These are phyloP conservation scores for Emmonsiellopsis sp. DNA, from an alignment of 2,329 filamentous ascomycete species.

Conservation along the genomic window DNA sequence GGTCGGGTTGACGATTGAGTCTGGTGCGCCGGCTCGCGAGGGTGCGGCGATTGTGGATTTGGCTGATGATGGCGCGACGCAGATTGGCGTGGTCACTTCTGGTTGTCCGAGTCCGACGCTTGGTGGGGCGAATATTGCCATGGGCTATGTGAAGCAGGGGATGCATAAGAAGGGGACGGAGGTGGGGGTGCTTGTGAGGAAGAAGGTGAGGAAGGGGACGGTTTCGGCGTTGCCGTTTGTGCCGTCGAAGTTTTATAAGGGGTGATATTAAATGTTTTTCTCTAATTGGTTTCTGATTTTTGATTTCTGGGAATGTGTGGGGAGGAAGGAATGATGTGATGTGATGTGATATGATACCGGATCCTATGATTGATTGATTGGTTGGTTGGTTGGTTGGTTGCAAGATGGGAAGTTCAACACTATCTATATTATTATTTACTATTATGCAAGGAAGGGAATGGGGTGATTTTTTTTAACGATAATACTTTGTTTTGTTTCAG, in stretches of 20 bases:
- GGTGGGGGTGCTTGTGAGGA: constrained; percentile 67
- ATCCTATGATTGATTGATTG: background rate
- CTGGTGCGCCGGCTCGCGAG: constrained; percentile 79
- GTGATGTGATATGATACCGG: background rate
- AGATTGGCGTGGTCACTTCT: constrained; percentile 75
- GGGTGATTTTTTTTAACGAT: no score
- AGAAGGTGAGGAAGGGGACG: constrained; percentile 62
- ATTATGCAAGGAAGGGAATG: no score
- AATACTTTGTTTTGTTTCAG: no score
- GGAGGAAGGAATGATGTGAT: background rate
- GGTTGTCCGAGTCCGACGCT: constrained; percentile 82
- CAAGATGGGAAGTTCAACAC: no score
- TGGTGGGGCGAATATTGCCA: constrained; percentile 78
- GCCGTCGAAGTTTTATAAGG: constrained; percentile 63
- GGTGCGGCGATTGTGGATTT: constrained; percentile 66
- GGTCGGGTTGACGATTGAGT: constrained; percentile 69
- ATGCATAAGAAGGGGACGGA: constrained; percentile 78
- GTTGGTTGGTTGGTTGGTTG: background rate
- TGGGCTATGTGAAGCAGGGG: constrained; percentile 81
- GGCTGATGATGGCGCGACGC: constrained; percentile 45
- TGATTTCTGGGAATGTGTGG: background rate
- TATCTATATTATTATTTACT: no score
- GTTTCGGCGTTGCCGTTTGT: constrained; percentile 89
- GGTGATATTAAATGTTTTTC: constrained; percentile 4
- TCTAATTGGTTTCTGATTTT: background rate